Base-by-base conservation (phyloP, 257 asterid species). In the Fraxinus excelsior region DNA sequence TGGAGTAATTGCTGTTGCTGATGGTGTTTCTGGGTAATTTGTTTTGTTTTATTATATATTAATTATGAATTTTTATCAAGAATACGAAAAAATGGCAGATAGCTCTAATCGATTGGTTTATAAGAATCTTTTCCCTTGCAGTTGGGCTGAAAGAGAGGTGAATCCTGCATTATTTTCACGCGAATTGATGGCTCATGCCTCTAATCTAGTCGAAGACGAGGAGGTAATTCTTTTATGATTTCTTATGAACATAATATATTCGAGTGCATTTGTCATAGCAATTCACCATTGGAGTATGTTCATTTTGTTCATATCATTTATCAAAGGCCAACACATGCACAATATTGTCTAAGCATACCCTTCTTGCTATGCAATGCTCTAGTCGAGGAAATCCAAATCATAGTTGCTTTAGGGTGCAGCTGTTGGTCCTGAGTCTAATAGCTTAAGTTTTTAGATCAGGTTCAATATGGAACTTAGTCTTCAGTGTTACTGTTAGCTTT, bases 21-120 rank as follows among this genome's bases (percentile, higher is more conserved):
- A 93, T 85, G 98, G 98, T 26, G 98, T 93, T 77, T 93, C 98
- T n/a, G 96, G 98, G 98, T 91, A 83, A 44, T 51, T 76, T 25
- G 42, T 38, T 58, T 9, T n/a, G 16, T 6, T 70, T 34, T 34
- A 62, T 11, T 25, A 25, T 26, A 62, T 23, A 10, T 14, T 28
- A 53, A 18, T 38, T 68, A 11, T 21, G 46, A 53, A 6, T 10
- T 23, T 35, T 7, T 26, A 16, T 29, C 51, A 6, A 67, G 18
- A 6, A 40, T 29, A 40, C 3, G 70, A 32, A 53, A 8, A 58
- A 58, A 29, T 35, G 76, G 18, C 18, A 18, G 44, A 51, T 28
- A 32, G 70, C 72, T 56, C 74, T 40, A 28, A 19, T 42, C 13
- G 21, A 67, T 49, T 11, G 75, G 46, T 38, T 72, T 13, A 67